Evolutionary conservation across 2,329 filamentous ascomycete genomes (phyloP).

Genomic region (Fusarium paranaense): DNA sequence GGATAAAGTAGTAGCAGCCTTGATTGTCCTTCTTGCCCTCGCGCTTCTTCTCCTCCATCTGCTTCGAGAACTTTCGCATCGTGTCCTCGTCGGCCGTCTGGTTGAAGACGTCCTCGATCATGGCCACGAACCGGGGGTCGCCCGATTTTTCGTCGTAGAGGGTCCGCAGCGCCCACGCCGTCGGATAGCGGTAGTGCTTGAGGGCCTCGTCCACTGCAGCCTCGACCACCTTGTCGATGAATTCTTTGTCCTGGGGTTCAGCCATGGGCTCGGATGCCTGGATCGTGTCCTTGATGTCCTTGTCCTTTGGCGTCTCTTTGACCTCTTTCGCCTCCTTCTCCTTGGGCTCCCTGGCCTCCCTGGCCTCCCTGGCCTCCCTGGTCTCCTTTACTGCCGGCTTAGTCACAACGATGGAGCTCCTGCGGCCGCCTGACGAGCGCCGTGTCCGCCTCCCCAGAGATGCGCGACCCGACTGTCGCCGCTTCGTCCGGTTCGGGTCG

Average conservation of each 20-base stretch:
- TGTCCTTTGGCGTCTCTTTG: constrained; percentile 14
- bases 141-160: constrained; percentile 69
- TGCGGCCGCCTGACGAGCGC: constrained; percentile 38
- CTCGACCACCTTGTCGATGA: constrained; percentile 66
- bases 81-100: constrained; percentile 67
- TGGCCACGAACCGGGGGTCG: constrained; percentile 64
- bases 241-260: constrained; percentile 54
- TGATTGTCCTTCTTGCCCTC: constrained; percentile 66
- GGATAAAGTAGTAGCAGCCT: constrained; percentile 66
- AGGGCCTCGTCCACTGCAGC: constrained; percentile 69
- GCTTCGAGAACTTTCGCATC: constrained; percentile 61
- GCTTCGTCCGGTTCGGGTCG: constrained; percentile 53
- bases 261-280: constrained; percentile 29
- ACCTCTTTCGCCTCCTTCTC: constrained; percentile 18
- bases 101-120: constrained; percentile 69
- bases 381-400: constrained; percentile 33
- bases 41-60: constrained; percentile 66
- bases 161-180: constrained; percentile 70
- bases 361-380: constrained; percentile 18
- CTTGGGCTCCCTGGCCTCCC: constrained; percentile 21
- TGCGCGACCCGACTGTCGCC: constrained; percentile 50
- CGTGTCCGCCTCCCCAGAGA: constrained; percentile 46
- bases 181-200: constrained; percentile 67
- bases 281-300: constrained; percentile 28
- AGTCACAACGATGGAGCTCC: constrained; percentile 37